A percentile compares a stretch with the other conserved stretches of the same genome.
Conservation (phyloP, 805 yeast species). For the Cephaloascus fragrans region DNA sequence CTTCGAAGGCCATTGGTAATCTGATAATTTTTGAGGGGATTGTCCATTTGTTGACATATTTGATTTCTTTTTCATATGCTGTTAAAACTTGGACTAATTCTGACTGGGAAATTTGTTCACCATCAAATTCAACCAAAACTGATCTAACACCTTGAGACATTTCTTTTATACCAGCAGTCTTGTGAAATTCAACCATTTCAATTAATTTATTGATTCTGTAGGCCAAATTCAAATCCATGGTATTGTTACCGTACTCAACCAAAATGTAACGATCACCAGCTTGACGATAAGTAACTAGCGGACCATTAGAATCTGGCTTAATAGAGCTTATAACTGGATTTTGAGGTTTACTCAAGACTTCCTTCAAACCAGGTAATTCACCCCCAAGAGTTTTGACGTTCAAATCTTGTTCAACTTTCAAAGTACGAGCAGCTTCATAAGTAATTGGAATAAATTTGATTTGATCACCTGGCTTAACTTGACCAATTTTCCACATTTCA, state of each 20-base stretch:
- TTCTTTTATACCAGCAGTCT: conserved; percentile 77
- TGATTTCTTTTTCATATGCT: conserved; percentile 68
- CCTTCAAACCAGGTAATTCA: conserved; percentile 20
- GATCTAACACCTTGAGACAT: conserved; percentile 98
- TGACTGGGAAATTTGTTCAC: conserved; percentile 48
- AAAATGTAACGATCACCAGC: conserved; percentile 94
- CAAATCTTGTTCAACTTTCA: conserved; percentile 54
- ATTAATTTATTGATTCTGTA: conserved; percentile 82
- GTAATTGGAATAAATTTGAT: conserved; percentile 74
- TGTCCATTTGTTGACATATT: conserved; percentile 72
- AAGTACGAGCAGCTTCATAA: conserved; percentile 54
- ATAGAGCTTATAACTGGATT: conserved; percentile 58
- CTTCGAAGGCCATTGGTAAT: conserved; percentile 96
- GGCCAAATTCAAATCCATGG: conserved; percentile 73
- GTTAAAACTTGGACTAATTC: conserved; percentile 53
- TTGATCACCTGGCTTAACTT: conserved; percentile 88
- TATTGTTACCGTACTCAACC: conserved; percentile 87
- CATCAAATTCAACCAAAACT: conserved; percentile 79
- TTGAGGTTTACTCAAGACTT: conserved; percentile 31
- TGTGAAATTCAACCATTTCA: conserved; percentile 53
- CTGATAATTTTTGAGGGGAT: conserved; percentile 75
- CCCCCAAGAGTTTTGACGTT: conserved; percentile 39
- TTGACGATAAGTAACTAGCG: conserved; percentile 79
- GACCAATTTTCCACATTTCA: conserved; percentile 98
- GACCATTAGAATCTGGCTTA: conserved; percentile 37